Percentiles rank a stretch among this genome's conserved stretches.
Conservation (phyloP, 768 basidiomycete species). For the Glaciozyma antarctica region DNA sequence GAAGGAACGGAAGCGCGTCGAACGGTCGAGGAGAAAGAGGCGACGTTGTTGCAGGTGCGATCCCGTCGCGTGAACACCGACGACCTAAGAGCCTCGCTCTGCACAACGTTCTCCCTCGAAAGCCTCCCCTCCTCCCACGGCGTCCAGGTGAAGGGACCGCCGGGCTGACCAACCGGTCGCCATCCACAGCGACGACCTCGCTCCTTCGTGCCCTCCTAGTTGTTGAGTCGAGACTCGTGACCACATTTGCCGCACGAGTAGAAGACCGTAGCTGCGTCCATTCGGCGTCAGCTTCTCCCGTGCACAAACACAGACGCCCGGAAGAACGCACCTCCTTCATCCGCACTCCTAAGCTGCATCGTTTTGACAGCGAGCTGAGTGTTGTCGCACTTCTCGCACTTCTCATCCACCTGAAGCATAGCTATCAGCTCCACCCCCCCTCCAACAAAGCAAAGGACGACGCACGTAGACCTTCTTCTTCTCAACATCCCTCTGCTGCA, state of each 20-base stretch:
- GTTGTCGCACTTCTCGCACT: conserved; percentile 53
- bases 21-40: too few species aligned
- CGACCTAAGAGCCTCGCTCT: too few species aligned
- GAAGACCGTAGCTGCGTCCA: conserved; percentile 22
- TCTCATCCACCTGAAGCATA: conserved; percentile 66
- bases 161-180: too few species aligned
- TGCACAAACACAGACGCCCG: background rate
- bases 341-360: conserved; percentile 29
- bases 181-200: too few species aligned
- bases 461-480: conserved; percentile 35
- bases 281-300: background rate
- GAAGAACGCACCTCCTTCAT: conserved; percentile 26
- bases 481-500: conserved; percentile 50
- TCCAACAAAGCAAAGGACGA: background rate
- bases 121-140: too few species aligned
- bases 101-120: too few species aligned
- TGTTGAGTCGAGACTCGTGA: conserved; percentile 39
- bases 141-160: too few species aligned
- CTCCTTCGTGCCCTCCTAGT: conserved; percentile 21
- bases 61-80: too few species aligned
- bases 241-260: conserved; percentile 37
- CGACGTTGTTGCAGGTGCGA: too few species aligned
- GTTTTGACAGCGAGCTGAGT: conserved; percentile 29
- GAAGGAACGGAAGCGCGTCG: too few species aligned
- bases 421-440: background rate